Evolutionary conservation across 2,329 filamentous ascomycete genomes (phyloP).

Genomic region (Phoma sp.): DNA sequence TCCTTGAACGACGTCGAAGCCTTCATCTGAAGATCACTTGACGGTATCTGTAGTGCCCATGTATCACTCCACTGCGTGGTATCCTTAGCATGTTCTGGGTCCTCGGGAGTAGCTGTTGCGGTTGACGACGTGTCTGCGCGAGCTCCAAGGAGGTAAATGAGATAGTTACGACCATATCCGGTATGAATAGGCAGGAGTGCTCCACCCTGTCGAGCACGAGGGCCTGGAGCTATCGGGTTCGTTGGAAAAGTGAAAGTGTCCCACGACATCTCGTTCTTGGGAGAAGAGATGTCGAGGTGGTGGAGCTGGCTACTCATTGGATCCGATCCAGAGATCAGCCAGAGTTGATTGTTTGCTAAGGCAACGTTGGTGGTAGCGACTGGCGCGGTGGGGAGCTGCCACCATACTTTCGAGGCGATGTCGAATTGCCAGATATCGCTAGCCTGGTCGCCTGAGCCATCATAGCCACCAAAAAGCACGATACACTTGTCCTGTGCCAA

Average conservation of each 20-base stretch:
- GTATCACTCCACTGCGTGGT: constrained; percentile 49
- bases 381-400: constrained; percentile 34
- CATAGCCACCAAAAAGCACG: constrained; percentile 37
- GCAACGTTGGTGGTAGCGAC: constrained; percentile 45
- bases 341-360: constrained; percentile 47
- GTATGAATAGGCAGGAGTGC: constrained; percentile 51
- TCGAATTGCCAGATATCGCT: constrained; percentile 40
- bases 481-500: constrained; percentile 31
- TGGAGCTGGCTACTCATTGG: constrained; percentile 39
- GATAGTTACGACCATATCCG: constrained; percentile 54
- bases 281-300: constrained; percentile 31
- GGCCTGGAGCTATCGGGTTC: constrained; percentile 53
- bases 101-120: constrained; percentile 3
- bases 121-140: constrained; percentile 15
- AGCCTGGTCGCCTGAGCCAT: constrained; percentile 28
- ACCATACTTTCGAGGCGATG: constrained; percentile 29
- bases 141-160: constrained; percentile 52
- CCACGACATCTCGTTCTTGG: constrained; percentile 41
- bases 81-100: constrained; percentile 18
- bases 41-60: constrained; percentile 55
- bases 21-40: constrained; percentile 38
- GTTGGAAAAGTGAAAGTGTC: constrained; percentile 51
- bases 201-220: constrained; percentile 48
- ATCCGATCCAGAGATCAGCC: constrained; percentile 48
- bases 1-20: constrained; percentile 32